Conservation (phyloP, 208 protist species). For the Trypanosoma grayi region DNA sequence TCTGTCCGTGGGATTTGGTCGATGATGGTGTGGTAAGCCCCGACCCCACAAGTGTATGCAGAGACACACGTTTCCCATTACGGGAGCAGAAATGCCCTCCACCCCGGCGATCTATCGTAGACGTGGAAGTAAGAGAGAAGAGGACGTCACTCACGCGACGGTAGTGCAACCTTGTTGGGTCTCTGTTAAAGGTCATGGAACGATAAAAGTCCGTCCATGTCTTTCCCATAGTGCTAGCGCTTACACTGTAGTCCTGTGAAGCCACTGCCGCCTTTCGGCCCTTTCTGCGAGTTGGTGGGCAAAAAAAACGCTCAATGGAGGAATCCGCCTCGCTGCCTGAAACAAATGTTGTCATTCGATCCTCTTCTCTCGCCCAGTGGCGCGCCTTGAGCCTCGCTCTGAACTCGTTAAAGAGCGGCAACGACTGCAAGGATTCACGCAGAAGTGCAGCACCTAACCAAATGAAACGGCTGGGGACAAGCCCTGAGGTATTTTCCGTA, state of each 20-base stretch:
- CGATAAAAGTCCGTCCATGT: conserved; percentile 17
- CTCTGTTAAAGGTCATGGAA: not conserved
- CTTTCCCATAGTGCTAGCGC: conserved; percentile 8
- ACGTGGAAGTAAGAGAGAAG: not conserved
- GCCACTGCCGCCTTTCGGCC: not conserved
- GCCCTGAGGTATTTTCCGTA: conserved; percentile 5
- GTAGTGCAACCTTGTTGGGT: no score
- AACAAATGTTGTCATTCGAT: not conserved
- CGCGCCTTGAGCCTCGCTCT: not conserved
- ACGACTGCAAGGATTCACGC: not conserved
- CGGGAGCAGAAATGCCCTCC: not conserved
- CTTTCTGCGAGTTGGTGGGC: not conserved
- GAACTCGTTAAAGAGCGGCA: conserved; percentile 16
- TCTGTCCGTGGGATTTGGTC: not conserved
- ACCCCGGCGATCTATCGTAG: not conserved
- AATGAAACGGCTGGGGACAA: conserved; percentile 3
- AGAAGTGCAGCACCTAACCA: conserved; percentile 6
- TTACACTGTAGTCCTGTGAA: not conserved
- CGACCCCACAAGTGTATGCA: not conserved
- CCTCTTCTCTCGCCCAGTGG: not conserved
- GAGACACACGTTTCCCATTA: not conserved
- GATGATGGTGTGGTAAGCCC: not conserved
- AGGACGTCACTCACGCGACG: not conserved
- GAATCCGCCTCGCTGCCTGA: not conserved
- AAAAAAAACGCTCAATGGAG: conserved; percentile 6